A percentile compares a stretch with the other conserved stretches of the same genome.
phyloP scores from a whole-genome alignment of 106 monocot genomes.

The Dendrobium catenatum region DNA sequence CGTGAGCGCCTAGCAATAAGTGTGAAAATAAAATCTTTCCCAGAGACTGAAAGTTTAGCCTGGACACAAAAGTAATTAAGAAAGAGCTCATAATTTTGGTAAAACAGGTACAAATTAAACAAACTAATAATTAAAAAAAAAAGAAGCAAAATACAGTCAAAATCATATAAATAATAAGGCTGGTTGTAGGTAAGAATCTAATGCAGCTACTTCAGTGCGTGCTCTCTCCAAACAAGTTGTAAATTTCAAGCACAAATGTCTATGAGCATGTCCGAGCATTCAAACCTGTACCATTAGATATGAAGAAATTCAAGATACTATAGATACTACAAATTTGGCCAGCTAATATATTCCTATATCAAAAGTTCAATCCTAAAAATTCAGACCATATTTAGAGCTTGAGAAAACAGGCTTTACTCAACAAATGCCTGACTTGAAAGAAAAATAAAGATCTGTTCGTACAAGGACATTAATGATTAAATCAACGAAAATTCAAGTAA shows the following conservation, averaged over 20 bases:
- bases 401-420: background rate
- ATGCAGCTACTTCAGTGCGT: background rate
- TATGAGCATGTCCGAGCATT: background rate
- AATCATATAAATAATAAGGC: background rate
- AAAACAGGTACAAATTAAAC: background rate
- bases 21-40: slow-evolving; percentile 77
- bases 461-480: background rate
- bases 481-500: background rate
- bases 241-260: background rate
- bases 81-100: background rate
- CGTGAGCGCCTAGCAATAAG: slow-evolving; percentile 96
- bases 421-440: background rate
- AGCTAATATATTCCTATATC: background rate
- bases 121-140: background rate
- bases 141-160: background rate
- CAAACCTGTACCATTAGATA: background rate
- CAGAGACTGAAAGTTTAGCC: slow-evolving; percentile 63
- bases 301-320: background rate
- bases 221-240: background rate
- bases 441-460: background rate
- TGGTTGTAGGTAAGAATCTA: background rate
- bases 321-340: background rate
- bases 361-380: background rate
- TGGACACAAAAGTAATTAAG: slow-evolving; percentile 19
- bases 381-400: background rate